phyloP scores from a whole-genome alignment of 805 yeast species.

The Myxozyma nipponensis region DNA sequence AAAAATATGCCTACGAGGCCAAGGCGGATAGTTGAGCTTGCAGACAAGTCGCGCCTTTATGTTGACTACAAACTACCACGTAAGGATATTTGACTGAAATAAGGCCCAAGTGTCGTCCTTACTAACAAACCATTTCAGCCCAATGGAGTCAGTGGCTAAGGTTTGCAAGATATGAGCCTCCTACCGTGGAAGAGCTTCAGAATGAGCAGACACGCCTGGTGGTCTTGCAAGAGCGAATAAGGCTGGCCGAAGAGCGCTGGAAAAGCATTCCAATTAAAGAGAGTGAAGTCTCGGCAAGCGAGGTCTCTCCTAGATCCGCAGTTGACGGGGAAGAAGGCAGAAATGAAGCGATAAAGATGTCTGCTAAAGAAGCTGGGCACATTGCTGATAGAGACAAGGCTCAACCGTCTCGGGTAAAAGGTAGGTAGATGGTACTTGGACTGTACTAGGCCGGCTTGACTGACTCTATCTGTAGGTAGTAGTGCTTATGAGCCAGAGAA shows the following conservation, averaged over 20 bases:
- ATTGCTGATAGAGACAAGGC: too few species aligned
- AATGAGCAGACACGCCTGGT: slow-evolving; percentile 56
- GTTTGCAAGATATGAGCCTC: slow-evolving; percentile 55
- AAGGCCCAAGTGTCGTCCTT: not conserved
- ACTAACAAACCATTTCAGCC: slow-evolving; percentile 34
- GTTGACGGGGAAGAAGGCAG: too few species aligned
- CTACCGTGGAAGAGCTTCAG: slow-evolving; percentile 58
- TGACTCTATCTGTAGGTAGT: too few species aligned
- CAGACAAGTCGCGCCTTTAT: slow-evolving; percentile 45
- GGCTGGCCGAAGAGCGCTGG: slow-evolving; percentile 42
- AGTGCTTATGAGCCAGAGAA: too few species aligned
- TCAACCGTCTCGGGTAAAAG: too few species aligned
- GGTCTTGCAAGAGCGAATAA: slow-evolving; percentile 49
- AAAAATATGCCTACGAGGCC: slow-evolving; percentile 50
- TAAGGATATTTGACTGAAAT: slow-evolving; percentile 10
- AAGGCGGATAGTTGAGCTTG: slow-evolving; percentile 63
- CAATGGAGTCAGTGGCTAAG: slow-evolving; percentile 84
- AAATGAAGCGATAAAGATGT: too few species aligned
- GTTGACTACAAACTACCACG: slow-evolving; percentile 57
- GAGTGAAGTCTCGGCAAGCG: too few species aligned
- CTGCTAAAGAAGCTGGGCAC: too few species aligned
- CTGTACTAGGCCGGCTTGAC: too few species aligned
- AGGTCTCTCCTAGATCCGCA: too few species aligned
- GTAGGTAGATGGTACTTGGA: too few species aligned
- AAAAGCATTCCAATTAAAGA: slow-evolving; percentile 36